Percentiles rank a stretch among this genome's conserved stretches.
Conservation (phyloP, 768 basidiomycete genomes). For the Bullera alba region DNA sequence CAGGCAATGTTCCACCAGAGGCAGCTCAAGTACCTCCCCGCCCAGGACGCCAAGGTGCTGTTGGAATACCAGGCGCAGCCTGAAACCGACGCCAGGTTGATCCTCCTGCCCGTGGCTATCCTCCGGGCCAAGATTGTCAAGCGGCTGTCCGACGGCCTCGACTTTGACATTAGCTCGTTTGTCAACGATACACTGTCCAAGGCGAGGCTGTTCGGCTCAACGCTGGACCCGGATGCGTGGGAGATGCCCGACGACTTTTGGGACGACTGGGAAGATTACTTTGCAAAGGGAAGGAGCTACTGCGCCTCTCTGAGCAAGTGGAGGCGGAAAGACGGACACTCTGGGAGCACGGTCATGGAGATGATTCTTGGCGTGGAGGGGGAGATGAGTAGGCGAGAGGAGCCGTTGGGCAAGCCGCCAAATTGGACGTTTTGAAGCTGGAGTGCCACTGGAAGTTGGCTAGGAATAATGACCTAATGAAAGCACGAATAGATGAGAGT, state of each 20-base stretch:
- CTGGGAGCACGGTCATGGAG: constrained; percentile 15
- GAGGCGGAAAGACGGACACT: constrained; percentile 22
- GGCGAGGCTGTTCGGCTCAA: constrained; percentile 15
- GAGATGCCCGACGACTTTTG: constrained; percentile 20
- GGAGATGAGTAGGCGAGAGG: constrained; percentile 8
- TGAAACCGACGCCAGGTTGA: constrained; percentile 9
- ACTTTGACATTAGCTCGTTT: constrained; percentile 16
- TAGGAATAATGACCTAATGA: too few relatives aligned
- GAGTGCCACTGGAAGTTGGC: not conserved
- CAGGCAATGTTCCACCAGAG: constrained; percentile 2
- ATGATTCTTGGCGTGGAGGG: constrained; percentile 20
- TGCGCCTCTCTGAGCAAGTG: constrained; percentile 13
- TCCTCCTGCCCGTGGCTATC: constrained; percentile 24
- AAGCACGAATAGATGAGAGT: too few relatives aligned
- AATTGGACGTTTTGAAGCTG: constrained; percentile 11
- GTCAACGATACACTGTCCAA: constrained; percentile 7
- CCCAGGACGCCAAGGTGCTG: constrained; percentile 10
- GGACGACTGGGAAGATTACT: constrained; percentile 24
- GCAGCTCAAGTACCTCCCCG: constrained; percentile 11
- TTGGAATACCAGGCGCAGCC: constrained; percentile 12
- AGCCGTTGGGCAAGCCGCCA: constrained; percentile 13
- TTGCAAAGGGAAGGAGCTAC: constrained; percentile 13
- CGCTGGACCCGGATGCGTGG: constrained; percentile 26
- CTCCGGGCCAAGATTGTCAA: constrained; percentile 12
- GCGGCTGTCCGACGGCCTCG: not conserved